Evolutionary conservation across 2,329 filamentous ascomycete species (phyloP).

Genomic region (Colletotrichum gigasporum): DNA sequence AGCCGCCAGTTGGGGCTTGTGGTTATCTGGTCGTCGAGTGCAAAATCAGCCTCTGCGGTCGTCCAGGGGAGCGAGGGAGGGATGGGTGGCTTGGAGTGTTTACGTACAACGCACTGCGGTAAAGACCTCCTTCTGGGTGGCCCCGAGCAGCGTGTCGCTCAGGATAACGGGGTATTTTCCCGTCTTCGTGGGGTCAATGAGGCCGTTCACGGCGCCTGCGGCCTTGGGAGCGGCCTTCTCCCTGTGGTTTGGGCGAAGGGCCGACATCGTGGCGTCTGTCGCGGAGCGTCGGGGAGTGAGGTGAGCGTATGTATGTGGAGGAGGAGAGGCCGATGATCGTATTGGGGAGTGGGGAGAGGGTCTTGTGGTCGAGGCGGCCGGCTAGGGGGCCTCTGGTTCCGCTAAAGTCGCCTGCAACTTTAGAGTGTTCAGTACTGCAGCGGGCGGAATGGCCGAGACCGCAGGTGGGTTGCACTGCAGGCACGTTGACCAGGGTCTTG

Average conservation of each 20-base stretch:
- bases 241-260: conserved; percentile 33
- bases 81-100: not conserved
- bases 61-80: not conserved
- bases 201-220: conserved; percentile 37
- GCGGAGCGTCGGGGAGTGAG: not conserved
- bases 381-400: not conserved
- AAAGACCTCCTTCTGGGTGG: conserved; percentile 65
- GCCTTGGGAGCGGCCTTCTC: conserved; percentile 30
- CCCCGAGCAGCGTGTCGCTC: conserved; percentile 68
- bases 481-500: conserved; percentile 10
- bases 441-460: conserved; percentile 26
- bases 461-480: conserved; percentile 24
- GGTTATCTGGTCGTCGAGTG: conserved; percentile 61
- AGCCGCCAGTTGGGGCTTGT: conserved; percentile 65
- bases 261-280: conserved; percentile 31
- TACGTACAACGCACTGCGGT: conserved; percentile 68
- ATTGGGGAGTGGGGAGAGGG: conserved; percentile 21
- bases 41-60: not conserved
- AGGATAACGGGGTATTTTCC: conserved; percentile 72
- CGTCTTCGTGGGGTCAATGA: conserved; percentile 68
- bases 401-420: conserved; percentile 22
- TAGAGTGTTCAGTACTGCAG: conserved; percentile 8
- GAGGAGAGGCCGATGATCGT: conserved; percentile 15
- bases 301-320: not conserved
- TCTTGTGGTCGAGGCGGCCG: not conserved